These are phyloP conservation scores for Cutaneotrichosporon sp. DNA, from an alignment of 1,284 basidiomycete genomes.

Conservation along the genomic window DNA sequence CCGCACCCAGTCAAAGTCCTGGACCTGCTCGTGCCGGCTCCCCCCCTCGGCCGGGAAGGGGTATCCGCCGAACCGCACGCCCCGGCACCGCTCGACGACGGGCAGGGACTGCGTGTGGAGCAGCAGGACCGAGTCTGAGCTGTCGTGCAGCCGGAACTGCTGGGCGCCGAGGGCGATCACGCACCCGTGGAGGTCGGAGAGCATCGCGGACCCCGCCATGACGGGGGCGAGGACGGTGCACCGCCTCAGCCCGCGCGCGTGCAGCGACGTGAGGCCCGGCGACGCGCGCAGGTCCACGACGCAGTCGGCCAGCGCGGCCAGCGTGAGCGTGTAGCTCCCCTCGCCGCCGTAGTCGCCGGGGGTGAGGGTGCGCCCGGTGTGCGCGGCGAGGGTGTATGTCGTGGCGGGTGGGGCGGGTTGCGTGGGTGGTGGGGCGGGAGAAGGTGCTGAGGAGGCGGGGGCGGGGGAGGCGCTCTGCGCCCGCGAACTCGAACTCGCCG, in stretches of 20 bases:
- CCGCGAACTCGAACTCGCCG: constrained; percentile 15
- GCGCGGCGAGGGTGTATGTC: constrained; percentile 49
- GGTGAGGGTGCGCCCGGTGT: constrained; percentile 50
- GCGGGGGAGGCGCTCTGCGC: constrained; percentile 28
- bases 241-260: constrained; percentile 61
- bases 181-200: constrained; percentile 64
- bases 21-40: constrained; percentile 58
- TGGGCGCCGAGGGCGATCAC: constrained; percentile 70
- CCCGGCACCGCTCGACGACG: constrained; percentile 69
- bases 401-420: constrained; percentile 20
- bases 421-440: constrained; percentile 20
- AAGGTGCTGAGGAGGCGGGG: constrained; percentile 14
- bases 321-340: constrained; percentile 33
- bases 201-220: constrained; percentile 67
- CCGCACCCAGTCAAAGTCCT: constrained; percentile 80
- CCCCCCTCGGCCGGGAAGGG: constrained; percentile 50
- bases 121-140: constrained; percentile 62
- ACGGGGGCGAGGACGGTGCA: constrained; percentile 65
- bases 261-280: constrained; percentile 58
- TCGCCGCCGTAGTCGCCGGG: constrained; percentile 1
- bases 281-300: constrained; percentile 62
- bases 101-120: constrained; percentile 68
- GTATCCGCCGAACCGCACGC: constrained; percentile 64
- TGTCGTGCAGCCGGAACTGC: constrained; percentile 82
- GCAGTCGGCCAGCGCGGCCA: constrained; percentile 55